Evolutionary conservation across 345 rosid genomes (phyloP).

Genomic region (Aegle marmelos): DNA sequence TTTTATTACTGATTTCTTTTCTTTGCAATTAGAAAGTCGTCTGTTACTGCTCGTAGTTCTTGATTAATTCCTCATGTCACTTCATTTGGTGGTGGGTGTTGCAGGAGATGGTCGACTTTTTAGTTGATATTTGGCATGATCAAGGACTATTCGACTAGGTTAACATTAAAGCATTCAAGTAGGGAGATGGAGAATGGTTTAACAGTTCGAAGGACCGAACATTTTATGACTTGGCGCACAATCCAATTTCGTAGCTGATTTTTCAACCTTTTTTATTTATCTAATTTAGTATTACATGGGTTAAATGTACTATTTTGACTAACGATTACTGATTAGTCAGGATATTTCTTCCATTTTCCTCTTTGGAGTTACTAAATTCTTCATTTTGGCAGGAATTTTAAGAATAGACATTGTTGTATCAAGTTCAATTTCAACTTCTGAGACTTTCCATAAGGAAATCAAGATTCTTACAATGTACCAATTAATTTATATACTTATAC

Average conservation of each 20-base stretch:
- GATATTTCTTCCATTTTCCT: neutral
- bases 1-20: neutral
- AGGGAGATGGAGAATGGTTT: neutral
- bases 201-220: neutral
- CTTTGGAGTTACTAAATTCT: neutral
- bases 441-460: too few relatives aligned
- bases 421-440: neutral
- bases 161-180: neutral
- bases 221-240: neutral
- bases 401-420: neutral
- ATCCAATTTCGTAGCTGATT: slow-evolving; percentile 2
- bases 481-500: too few relatives aligned
- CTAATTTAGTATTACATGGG: neutral
- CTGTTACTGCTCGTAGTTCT: neutral
- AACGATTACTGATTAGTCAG: neutral
- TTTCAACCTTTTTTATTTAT: neutral
- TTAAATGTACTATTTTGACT: neutral
- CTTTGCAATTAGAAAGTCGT: neutral
- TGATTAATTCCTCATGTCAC: neutral
- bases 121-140: slow-evolving; percentile 86
- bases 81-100: slow-evolving; percentile 10
- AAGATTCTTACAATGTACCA: too few relatives aligned
- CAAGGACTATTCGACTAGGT: slow-evolving; percentile 81
- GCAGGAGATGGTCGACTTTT: slow-evolving; percentile 96
- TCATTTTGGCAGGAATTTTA: neutral